These are phyloP conservation scores for Talaromyces sp. DNA, from an alignment of 2,329 filamentous ascomycete genomes.

Conservation along the genomic window DNA sequence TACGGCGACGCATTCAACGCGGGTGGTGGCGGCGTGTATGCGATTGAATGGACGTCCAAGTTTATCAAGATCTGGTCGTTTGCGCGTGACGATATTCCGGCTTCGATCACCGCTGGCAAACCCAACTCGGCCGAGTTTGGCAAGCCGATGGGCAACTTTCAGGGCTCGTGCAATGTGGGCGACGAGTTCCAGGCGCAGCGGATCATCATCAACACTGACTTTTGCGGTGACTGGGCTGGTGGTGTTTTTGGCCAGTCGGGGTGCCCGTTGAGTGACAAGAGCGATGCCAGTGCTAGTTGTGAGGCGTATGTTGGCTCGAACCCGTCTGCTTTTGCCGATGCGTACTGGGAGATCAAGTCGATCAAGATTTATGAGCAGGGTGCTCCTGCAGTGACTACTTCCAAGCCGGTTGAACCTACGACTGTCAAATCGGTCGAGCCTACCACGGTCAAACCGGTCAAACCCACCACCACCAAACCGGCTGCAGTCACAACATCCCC, in stretches of 20 bases:
- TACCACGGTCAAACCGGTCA: background rate
- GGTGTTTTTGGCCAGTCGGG: slow-evolving; percentile 42
- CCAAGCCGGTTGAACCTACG: background rate
- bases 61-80: slow-evolving; percentile 52
- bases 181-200: slow-evolving; percentile 36
- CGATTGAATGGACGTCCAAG: slow-evolving; percentile 43
- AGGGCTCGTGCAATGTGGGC: slow-evolving; percentile 36
- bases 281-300: slow-evolving; percentile 62
- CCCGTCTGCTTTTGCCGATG: slow-evolving; percentile 63
- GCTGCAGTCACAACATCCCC: background rate
- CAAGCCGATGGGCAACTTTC: slow-evolving; percentile 41
- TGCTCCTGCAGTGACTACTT: background rate
- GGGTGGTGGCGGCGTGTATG: slow-evolving; percentile 45
- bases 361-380: slow-evolving; percentile 57
- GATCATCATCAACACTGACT: slow-evolving; percentile 48
- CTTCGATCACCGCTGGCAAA: slow-evolving; percentile 36
- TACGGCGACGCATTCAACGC: slow-evolving; percentile 53
- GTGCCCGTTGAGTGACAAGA: slow-evolving; percentile 50
- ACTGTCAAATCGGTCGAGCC: background rate
- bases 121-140: slow-evolving; percentile 45
- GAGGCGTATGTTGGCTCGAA: slow-evolving; percentile 66
- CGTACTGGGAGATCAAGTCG: slow-evolving; percentile 74
- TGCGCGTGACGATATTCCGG: slow-evolving; percentile 38
- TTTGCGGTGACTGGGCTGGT: slow-evolving; percentile 54
- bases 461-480: background rate